Percentiles rank a stretch among this genome's conserved stretches.
Conservation (phyloP, 257 asterid genomes). For the Solanum boliviense region DNA sequence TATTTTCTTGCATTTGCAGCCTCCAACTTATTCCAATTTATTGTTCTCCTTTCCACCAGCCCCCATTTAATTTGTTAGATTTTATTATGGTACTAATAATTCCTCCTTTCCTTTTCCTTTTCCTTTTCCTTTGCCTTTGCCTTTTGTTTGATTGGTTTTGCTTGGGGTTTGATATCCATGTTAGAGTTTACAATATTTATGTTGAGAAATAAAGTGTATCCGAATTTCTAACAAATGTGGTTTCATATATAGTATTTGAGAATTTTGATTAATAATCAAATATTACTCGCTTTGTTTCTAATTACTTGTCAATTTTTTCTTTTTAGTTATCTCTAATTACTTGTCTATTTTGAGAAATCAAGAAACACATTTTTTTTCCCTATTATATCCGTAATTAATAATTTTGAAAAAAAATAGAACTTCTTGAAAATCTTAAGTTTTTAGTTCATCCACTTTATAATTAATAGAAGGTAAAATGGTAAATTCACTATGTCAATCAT, state of each 20-base stretch:
- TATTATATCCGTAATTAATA: no score
- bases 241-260: neutral
- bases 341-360: no score
- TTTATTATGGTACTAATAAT: neutral
- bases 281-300: no score
- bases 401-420: no score
- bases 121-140: neutral
- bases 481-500: no score
- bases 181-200: neutral
- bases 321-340: no score
- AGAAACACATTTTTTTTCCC: no score
- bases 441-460: no score
- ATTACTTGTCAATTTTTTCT: no score
- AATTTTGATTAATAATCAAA: neutral
- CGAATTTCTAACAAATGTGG: neutral
- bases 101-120: neutral
- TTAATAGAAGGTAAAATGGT: no score
- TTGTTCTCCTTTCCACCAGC: neutral
- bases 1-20: neutral
- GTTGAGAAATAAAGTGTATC: no score
- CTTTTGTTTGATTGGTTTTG: neutral
- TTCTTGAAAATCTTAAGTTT: no score
- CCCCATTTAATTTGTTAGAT: neutral
- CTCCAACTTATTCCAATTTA: conserved; percentile 1
- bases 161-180: rapidly evolving